Conservation (phyloP, 495 filamentous ascomycete species). For the Talaromyces trachyspermus region DNA sequence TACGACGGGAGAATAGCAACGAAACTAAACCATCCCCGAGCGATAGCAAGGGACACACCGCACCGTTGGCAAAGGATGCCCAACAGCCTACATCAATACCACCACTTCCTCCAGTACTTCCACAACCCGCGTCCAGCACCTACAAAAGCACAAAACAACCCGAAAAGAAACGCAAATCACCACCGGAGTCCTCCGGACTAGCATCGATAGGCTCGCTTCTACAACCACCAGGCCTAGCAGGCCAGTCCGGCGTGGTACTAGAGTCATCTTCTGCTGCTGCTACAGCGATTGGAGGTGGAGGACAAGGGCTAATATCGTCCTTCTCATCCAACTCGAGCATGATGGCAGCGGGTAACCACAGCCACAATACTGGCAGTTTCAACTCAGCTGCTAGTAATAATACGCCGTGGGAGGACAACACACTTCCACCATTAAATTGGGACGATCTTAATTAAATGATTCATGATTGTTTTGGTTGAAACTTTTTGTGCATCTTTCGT, state of each 20-base stretch:
- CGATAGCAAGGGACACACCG: background rate
- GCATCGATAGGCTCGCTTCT: conserved; percentile 4
- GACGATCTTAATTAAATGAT: conserved; percentile 27
- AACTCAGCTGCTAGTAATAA: conserved; percentile 11
- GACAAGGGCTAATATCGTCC: background rate
- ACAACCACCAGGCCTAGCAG: background rate
- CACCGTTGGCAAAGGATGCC: background rate
- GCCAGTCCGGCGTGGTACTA: background rate
- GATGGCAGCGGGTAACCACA: background rate
- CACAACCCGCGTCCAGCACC: background rate
- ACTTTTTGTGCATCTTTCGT: background rate
- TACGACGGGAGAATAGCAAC: background rate
- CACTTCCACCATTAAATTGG: conserved; percentile 38
- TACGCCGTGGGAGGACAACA: conserved; percentile 38
- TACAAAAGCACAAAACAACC: background rate
- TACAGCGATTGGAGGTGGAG: background rate
- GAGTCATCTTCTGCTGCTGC: background rate
- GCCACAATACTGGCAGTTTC: background rate
- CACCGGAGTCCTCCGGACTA: background rate
- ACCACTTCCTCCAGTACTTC: background rate
- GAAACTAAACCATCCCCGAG: background rate
- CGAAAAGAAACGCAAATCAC: background rate
- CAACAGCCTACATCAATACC: background rate
- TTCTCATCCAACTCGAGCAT: background rate
- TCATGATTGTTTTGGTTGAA: background rate